phyloP scores from a whole-genome alignment of 2,329 filamentous ascomycete genomes.

The Fusarium clavum region DNA sequence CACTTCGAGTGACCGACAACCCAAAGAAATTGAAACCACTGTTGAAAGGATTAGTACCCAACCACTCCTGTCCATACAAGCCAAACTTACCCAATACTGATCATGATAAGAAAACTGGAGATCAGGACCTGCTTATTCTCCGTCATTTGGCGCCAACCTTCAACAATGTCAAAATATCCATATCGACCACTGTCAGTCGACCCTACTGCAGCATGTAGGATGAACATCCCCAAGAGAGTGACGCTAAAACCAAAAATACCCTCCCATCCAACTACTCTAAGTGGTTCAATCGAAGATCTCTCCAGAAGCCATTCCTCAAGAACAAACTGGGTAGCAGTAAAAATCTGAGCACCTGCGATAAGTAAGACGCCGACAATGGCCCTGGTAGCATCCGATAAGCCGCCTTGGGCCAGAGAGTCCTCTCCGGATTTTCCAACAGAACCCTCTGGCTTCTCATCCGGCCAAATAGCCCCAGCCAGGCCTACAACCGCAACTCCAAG shows the following conservation, averaged over 20 bases:
- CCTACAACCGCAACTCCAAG: slow-evolving; percentile 90
- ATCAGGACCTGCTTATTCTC: slow-evolving; percentile 76
- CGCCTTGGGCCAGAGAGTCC: slow-evolving; percentile 56
- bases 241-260: slow-evolving; percentile 89
- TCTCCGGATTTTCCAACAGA: slow-evolving; percentile 49
- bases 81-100: slow-evolving; percentile 86
- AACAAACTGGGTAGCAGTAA: slow-evolving; percentile 96
- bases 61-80: not conserved
- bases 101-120: slow-evolving; percentile 91
- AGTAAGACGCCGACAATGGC: slow-evolving; percentile 87
- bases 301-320: slow-evolving; percentile 92
- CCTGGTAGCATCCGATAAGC: slow-evolving; percentile 49
- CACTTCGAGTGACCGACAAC: slow-evolving; percentile 86
- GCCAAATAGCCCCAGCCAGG: slow-evolving; percentile 84
- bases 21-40: slow-evolving; percentile 99
- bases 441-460: slow-evolving; percentile 67
- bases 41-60: slow-evolving; percentile 29
- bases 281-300: slow-evolving; percentile 74
- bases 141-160: slow-evolving; percentile 85
- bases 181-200: slow-evolving; percentile 77
- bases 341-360: slow-evolving; percentile 95
- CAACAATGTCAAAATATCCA: slow-evolving; percentile 90
- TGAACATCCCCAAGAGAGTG: slow-evolving; percentile 81
- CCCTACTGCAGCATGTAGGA: slow-evolving; percentile 83
- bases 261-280: slow-evolving; percentile 96